Evolutionary conservation across 306 rosid species (phyloP).

Genomic region (Pyrus betulifolia): DNA sequence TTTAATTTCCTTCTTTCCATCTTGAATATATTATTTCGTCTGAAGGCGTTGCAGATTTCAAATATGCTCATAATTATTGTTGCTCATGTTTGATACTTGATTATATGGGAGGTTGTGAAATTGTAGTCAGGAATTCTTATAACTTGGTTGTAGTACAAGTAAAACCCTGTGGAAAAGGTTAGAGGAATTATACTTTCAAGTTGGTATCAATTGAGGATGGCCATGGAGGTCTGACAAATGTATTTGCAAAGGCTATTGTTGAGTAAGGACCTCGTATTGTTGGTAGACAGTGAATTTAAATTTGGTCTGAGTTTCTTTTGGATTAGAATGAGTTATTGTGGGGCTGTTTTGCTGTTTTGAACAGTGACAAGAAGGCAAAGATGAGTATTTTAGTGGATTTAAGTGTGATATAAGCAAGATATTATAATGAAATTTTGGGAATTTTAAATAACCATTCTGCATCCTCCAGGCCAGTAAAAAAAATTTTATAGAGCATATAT

Average conservation of each 20-base stretch:
- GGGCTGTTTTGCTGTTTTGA: background rate
- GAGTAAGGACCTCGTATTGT: background rate
- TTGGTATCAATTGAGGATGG: background rate
- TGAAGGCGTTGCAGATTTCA: background rate
- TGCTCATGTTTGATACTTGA: background rate
- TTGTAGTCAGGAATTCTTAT: background rate
- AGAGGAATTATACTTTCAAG: background rate
- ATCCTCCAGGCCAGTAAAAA: too few relatives aligned
- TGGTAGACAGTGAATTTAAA: background rate
- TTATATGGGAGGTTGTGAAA: background rate
- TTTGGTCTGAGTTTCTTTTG: background rate
- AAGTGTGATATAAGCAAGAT: too few relatives aligned
- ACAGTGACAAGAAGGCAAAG: too few relatives aligned
- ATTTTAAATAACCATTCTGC: too few relatives aligned
- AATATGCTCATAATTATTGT: background rate
- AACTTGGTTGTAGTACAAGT: background rate
- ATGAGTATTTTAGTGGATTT: too few relatives aligned
- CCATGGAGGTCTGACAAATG: background rate
- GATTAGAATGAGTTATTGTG: background rate
- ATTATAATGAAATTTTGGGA: too few relatives aligned
- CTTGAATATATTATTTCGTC: background rate
- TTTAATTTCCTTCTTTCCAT: background rate
- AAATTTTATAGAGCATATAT: too few relatives aligned
- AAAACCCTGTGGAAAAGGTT: background rate
- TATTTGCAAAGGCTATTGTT: background rate